A percentile compares a stretch with the other conserved stretches of the same genome.
Conservation (phyloP, 805 yeast species). For the Cyberlindnera nakhonratchasimensis region DNA sequence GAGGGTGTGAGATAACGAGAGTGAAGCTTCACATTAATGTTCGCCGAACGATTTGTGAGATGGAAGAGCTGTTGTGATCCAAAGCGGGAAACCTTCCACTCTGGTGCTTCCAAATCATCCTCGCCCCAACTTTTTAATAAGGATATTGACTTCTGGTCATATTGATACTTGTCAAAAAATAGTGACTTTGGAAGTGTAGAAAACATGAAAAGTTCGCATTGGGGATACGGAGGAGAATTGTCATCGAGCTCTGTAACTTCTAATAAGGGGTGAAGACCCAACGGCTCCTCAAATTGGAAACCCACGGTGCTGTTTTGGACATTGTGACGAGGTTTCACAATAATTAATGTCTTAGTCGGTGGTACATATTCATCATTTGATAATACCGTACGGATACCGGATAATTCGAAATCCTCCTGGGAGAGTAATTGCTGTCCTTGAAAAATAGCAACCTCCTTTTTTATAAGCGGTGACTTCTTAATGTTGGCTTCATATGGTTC, state of each 20-base stretch:
- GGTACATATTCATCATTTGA: constrained; percentile 15
- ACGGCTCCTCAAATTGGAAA: constrained; percentile 25
- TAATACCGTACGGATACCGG: constrained; percentile 23
- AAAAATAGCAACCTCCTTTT: constrained; percentile 27
- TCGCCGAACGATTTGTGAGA: constrained; percentile 24
- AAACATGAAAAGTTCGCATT: constrained; percentile 43
- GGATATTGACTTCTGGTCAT: constrained; percentile 31
- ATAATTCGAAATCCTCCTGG: constrained; percentile 21
- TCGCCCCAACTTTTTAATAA: constrained; percentile 48
- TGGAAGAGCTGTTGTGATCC: constrained; percentile 46
- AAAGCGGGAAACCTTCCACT: constrained; percentile 41
- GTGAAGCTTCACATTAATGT: constrained; percentile 43
- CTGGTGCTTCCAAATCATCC: constrained; percentile 55
- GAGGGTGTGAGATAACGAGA: constrained; percentile 48
- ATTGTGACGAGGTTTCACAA: constrained; percentile 26
- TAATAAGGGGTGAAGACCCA: constrained; percentile 38
- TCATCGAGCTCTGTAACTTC: constrained; percentile 13
- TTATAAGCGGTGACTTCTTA: constrained; percentile 6
- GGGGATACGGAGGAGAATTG: constrained; percentile 9
- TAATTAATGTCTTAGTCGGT: constrained; percentile 25
- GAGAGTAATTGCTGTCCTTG: constrained; percentile 14
- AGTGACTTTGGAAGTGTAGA: constrained; percentile 42
- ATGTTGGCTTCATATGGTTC: constrained; percentile 21
- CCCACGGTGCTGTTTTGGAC: constrained; percentile 6
- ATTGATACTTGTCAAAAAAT: constrained; percentile 56